Evolutionary conservation across 140 eudicot species (phyloP).

Genomic region (Anethum foeniculum): DNA sequence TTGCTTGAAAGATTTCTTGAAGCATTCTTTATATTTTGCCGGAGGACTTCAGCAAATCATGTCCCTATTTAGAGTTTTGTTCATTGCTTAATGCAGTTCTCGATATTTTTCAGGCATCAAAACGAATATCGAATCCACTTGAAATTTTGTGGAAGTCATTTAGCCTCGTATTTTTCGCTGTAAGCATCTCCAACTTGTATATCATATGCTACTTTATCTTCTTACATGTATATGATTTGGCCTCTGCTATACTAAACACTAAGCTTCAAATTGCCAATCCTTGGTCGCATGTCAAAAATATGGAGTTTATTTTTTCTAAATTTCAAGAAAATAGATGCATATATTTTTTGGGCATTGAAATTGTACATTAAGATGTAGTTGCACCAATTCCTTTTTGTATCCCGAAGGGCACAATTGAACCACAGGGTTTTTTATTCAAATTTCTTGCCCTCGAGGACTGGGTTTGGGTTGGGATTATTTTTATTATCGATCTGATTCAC

Average conservation of each 20-base stretch:
- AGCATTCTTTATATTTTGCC: neutral
- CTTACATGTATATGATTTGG: neutral
- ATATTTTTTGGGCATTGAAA: neutral
- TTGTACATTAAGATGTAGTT: neutral
- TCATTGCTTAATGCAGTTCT: neutral
- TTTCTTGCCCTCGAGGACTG: neutral
- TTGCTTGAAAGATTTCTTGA: neutral
- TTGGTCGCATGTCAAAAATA: neutral
- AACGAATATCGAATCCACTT: slow-evolving; percentile 68
- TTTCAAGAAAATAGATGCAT: neutral
- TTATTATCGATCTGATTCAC: neutral
- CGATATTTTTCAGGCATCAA: slow-evolving; percentile 46
- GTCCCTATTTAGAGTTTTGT: neutral
- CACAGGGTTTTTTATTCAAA: neutral
- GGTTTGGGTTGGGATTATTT: neutral
- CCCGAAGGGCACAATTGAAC: neutral
- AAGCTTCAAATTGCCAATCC: neutral
- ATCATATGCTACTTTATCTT: slow-evolving; percentile 1
- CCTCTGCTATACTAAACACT: neutral
- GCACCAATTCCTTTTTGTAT: neutral
- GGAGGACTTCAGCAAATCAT: neutral
- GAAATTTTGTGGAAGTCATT: slow-evolving; percentile 93
- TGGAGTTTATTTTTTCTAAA: neutral
- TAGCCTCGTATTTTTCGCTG: slow-evolving; percentile 93
- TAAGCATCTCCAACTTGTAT: slow-evolving; percentile 27